phyloP scores from a whole-genome alignment of 2,329 filamentous ascomycete species.

The Apiospora koreana region DNA sequence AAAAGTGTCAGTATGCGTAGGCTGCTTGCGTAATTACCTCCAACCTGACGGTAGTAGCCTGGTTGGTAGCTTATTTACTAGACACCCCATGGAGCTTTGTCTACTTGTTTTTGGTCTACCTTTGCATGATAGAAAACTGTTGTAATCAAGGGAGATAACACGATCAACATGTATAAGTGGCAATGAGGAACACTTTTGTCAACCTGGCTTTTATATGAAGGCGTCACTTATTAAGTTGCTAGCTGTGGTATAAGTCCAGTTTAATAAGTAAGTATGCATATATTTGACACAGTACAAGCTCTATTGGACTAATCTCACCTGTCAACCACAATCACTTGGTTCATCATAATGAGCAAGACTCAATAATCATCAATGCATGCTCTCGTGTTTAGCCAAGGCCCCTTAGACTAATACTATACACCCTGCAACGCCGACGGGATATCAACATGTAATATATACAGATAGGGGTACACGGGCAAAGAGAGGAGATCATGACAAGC shows the following conservation, averaged over 20 bases:
- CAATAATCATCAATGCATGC: slow-evolving; percentile 8
- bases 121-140: too few relatives aligned
- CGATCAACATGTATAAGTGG: neutral
- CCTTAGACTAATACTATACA: slow-evolving; percentile 7
- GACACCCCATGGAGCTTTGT: neutral
- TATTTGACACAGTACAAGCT: neutral
- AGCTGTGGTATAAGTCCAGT: neutral
- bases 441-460: slow-evolving; percentile 21
- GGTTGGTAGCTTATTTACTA: neutral
- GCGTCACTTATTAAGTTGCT: too few relatives aligned
- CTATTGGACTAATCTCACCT: neutral
- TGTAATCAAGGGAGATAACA: too few relatives aligned
- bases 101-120: too few relatives aligned
- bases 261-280: too few relatives aligned
- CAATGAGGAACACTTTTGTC: too few relatives aligned
- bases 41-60: neutral
- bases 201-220: too few relatives aligned
- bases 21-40: neutral
- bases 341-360: neutral
- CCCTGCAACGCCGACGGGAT: slow-evolving; percentile 13
- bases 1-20: neutral
- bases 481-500: slow-evolving; percentile 41
- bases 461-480: slow-evolving; percentile 25
- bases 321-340: neutral
- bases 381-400: slow-evolving; percentile 4